Base-by-base conservation (phyloP, 176 grass and related monocot species). In the Saccharum officinarum region DNA sequence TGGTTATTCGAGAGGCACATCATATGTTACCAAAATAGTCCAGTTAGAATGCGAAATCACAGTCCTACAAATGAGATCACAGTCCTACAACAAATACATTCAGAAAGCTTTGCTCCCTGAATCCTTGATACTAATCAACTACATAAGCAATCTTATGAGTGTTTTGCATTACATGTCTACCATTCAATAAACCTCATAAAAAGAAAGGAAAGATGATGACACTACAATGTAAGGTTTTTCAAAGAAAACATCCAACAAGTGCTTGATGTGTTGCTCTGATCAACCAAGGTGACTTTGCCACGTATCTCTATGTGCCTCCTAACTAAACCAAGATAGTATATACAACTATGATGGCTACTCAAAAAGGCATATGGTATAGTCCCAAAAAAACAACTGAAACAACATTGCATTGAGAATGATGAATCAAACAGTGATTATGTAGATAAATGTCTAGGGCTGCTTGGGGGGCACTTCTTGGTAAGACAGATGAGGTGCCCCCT, bases 241-340 rank as follows among this genome's bases (percentile, higher is more conserved):
- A 79, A 45, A 16, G 16, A 86, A 75, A 69, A 79, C 36, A 28
- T 40, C 22, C 12, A 8, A 8, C 4, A 61, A 33, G 75, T 23
- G 38, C 38, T 75, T 9, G 28, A 33, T 36, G 61, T 68, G 57
- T 36, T 22, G 36, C n/a, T 22, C 11, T 7, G 47, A 82, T 7
- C 22, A 71, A 38, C 23, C 74, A 69, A 74, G 11, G 37, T 37
- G 46, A 45, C 17, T 82, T 69, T 74, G 20, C 54, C 31, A 30
- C 13, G 23, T 14, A 14, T 85, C 33, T 50, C 4, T 92, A 62
- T 92, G 47, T 0, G 80, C 87, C 90, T 86, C 83, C 70, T 89
- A 89, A 92, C 91, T 92, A 92, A 84, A 78, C 87, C 87, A 89
- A 86, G 22, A 89, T 67, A 80, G 84, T 80, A 92, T 31, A 45